Base-by-base conservation (phyloP, 306 rosid genomes). In the Rosa persica region DNA sequence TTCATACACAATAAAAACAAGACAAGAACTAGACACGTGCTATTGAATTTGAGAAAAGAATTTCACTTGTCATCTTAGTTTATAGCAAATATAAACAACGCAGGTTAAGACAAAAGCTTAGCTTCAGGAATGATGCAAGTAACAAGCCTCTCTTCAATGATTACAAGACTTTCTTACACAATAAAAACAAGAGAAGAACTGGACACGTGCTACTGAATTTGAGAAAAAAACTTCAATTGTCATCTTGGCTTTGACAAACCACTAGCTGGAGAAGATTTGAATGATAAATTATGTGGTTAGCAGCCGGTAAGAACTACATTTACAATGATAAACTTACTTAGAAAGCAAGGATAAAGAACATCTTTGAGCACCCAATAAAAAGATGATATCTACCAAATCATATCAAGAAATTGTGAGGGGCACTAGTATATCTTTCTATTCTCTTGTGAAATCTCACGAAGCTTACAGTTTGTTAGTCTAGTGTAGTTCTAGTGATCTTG, bases 211-310 rank as follows among this genome's bases (percentile, higher is more conserved):
- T n/a, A n/a, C n/a, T n/a, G n/a, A n/a, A n/a, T n/a, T n/a, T n/a
- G n/a, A n/a, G n/a, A n/a, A n/a, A n/a, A n/a, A n/a, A n/a, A n/a
- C n/a, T n/a, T n/a, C n/a, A n/a, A n/a, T n/a, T n/a, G n/a, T n/a
- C n/a, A n/a, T n/a, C n/a, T n/a, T n/a, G n/a, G n/a, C n/a, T n/a
- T n/a, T n/a, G 98, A 76, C 75, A 87, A 77, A 87, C 47, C 61
- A 89, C 80, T 17, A 95, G 98, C 98, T 91, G 87, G 70, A 71
- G 69, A 76, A 67, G 75, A 83, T 61, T 42, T 67, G 19, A 55
- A 47, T 12, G 16, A 51, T 52, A 49, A 80, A 43, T 78, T 79
- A 38, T 36, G 76, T 55, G 38, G 43, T 40, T 60, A 58, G 47
- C 72, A 72, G 23, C 65, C 68, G 9, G 60, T 34, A 42, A 74